phyloP scores from a whole-genome alignment of 495 filamentous ascomycete species.

The Penicillium manginii region DNA sequence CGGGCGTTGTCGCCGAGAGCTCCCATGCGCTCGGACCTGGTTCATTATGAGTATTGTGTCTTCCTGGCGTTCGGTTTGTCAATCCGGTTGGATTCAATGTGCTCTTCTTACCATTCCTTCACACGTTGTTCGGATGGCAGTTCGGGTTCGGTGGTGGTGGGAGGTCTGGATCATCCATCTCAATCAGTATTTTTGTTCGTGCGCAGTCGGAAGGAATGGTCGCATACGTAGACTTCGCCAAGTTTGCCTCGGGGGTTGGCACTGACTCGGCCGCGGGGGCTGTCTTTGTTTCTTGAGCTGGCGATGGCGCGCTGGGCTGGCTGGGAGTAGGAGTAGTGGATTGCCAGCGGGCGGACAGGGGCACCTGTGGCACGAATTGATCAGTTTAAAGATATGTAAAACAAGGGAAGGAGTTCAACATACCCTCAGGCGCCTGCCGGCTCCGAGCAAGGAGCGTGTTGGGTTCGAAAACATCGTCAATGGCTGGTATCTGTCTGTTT shows the following conservation, averaged over 20 bases:
- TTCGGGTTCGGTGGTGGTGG: slow-evolving; percentile 6
- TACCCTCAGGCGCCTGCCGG: slow-evolving; percentile 27
- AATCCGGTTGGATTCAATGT: neutral
- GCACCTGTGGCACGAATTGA: slow-evolving; percentile 18
- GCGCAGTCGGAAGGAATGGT: neutral
- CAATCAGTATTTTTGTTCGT: slow-evolving; percentile 4
- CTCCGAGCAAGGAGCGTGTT: slow-evolving; percentile 32
- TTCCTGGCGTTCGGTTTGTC: neutral
- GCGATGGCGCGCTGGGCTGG: slow-evolving; percentile 23
- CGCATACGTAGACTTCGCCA: neutral
- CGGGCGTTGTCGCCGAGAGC: slow-evolving; percentile 48
- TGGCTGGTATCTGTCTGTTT: slow-evolving; percentile 12
- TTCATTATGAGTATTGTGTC: neutral
- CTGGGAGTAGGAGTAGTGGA: slow-evolving; percentile 20
- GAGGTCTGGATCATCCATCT: slow-evolving; percentile 14
- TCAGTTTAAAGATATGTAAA: neutral
- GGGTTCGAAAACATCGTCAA: slow-evolving; percentile 31
- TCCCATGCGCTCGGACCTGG: slow-evolving; percentile 44
- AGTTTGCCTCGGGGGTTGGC: slow-evolving; percentile 1
- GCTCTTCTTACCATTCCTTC: slow-evolving; percentile 35
- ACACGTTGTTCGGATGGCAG: slow-evolving; percentile 23
- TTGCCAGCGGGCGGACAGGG: slow-evolving; percentile 30
- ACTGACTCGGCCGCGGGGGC: slow-evolving; percentile 14
- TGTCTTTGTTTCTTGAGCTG: slow-evolving; percentile 20
- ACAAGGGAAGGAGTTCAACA: neutral